Evolutionary conservation across 768 basidiomycete species (phyloP).

Genomic region (Hypsizygus marmoreus): DNA sequence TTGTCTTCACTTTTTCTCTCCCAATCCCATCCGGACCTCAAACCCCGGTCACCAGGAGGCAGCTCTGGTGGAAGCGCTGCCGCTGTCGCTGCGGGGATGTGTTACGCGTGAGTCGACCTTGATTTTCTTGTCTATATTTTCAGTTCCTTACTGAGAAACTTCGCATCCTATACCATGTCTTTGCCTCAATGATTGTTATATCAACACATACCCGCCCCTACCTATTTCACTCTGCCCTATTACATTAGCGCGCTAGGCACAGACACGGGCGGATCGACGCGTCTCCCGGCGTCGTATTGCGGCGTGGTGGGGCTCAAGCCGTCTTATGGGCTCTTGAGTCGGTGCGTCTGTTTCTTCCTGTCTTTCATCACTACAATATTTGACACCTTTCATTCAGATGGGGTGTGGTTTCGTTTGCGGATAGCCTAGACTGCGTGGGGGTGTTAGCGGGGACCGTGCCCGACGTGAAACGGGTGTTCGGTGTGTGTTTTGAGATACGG

Average conservation of each 20-base stretch:
- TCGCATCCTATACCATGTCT: too few relatives aligned
- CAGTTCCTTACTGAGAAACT: too few relatives aligned
- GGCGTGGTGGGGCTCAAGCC: slow-evolving; percentile 93
- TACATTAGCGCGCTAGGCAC: slow-evolving; percentile 78
- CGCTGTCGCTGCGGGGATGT: slow-evolving; percentile 84
- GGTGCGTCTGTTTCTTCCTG: slow-evolving; percentile 45
- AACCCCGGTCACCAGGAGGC: slow-evolving; percentile 74
- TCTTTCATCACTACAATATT: background rate
- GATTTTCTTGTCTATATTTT: background rate
- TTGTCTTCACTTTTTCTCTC: too few relatives aligned
- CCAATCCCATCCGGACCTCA: too few relatives aligned
- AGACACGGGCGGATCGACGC: slow-evolving; percentile 93
- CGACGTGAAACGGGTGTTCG: slow-evolving; percentile 56
- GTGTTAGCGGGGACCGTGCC: slow-evolving; percentile 62
- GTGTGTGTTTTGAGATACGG: slow-evolving; percentile 42
- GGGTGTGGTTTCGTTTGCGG: slow-evolving; percentile 92
- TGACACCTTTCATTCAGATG: slow-evolving; percentile 47
- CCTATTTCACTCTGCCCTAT: slow-evolving; percentile 6
- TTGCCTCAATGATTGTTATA: too few relatives aligned
- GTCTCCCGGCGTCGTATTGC: slow-evolving; percentile 93
- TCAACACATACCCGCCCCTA: too few relatives aligned
- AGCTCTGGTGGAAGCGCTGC: slow-evolving; percentile 96
- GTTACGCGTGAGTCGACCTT: slow-evolving; percentile 66
- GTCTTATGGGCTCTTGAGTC: slow-evolving; percentile 88
- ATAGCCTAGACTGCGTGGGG: slow-evolving; percentile 94